These are phyloP conservation scores for Cryptococcus maquisensis DNA, from an alignment of 1,284 basidiomycete genomes.

Conservation along the genomic window DNA sequence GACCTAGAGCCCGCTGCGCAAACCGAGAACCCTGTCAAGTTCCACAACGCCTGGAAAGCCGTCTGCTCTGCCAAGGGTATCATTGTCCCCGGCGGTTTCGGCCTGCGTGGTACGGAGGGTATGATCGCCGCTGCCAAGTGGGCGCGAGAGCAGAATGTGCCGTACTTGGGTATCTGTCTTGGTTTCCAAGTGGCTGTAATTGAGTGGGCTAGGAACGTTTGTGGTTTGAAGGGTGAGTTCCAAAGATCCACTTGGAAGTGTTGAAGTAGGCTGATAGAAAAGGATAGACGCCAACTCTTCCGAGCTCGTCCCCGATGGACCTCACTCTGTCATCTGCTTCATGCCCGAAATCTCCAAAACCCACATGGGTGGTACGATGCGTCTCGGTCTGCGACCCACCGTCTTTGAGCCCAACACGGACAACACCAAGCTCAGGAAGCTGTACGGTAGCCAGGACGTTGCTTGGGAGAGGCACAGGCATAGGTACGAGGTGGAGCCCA, in stretches of 20 bases:
- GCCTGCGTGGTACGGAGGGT: constrained; percentile 87
- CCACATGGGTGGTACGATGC: constrained; percentile 98
- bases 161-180: constrained; percentile 94
- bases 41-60: constrained; percentile 93
- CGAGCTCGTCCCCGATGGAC: constrained; percentile 64
- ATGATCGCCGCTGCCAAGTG: constrained; percentile 97
- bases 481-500: constrained; percentile 94
- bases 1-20: constrained; percentile 81
- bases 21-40: constrained; percentile 73
- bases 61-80: constrained; percentile 88
- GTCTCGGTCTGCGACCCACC: constrained; percentile 88
- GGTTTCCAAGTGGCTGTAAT: constrained; percentile 97
- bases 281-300: constrained; percentile 73
- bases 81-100: constrained; percentile 94
- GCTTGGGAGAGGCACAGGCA: constrained; percentile 98
- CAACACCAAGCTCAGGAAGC: constrained; percentile 66
- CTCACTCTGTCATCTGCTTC: constrained; percentile 81
- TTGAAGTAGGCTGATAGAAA: background rate
- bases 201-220: constrained; percentile 87
- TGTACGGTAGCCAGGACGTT: constrained; percentile 79
- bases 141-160: constrained; percentile 90
- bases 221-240: constrained; percentile 62
- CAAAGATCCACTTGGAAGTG: no score
- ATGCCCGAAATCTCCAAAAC: constrained; percentile 99
- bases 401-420: constrained; percentile 65